These are phyloP conservation scores for Cinnamomum micranthum DNA, from an alignment of 164 flowering plant species.

Conservation along the genomic window DNA sequence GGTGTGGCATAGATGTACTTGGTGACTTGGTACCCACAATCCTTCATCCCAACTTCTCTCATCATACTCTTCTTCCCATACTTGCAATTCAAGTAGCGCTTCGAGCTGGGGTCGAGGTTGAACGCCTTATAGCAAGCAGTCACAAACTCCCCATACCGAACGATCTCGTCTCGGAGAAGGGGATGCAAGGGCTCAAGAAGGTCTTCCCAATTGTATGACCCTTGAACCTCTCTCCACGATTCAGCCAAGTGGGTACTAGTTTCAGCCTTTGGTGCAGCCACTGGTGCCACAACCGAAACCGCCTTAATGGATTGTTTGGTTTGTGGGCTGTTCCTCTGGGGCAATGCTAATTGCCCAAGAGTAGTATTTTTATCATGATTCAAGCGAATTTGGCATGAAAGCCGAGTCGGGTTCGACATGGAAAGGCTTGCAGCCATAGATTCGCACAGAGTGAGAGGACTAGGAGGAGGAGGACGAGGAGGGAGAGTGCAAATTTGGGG, in stretches of 20 bases:
- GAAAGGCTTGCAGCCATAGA: conserved; percentile 16
- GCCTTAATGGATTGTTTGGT: not conserved
- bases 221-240: conserved; percentile 67
- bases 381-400: not conserved
- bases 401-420: not conserved
- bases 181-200: conserved; percentile 61
- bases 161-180: conserved; percentile 52
- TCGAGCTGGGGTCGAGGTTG: conserved; percentile 61
- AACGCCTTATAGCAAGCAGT: conserved; percentile 68
- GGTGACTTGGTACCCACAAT: conserved; percentile 60
- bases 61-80: conserved; percentile 54
- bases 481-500: not conserved
- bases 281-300: conserved; percentile 5
- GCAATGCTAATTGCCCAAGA: conserved; percentile 1
- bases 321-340: not conserved
- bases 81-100: conserved; percentile 63
- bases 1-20: conserved; percentile 80
- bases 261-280: not conserved
- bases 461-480: not conserved
- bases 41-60: conserved; percentile 41
- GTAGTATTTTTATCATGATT: not conserved
- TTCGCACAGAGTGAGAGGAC: too few species aligned
- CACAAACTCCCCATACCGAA: conserved; percentile 64
- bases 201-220: conserved; percentile 59
- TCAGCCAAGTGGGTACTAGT: conserved; percentile 17